Percentiles rank a stretch among this genome's conserved stretches.
Evolutionary conservation across 306 rosid species (phyloP).

Genomic region (Adenanthera pavonina): DNA sequence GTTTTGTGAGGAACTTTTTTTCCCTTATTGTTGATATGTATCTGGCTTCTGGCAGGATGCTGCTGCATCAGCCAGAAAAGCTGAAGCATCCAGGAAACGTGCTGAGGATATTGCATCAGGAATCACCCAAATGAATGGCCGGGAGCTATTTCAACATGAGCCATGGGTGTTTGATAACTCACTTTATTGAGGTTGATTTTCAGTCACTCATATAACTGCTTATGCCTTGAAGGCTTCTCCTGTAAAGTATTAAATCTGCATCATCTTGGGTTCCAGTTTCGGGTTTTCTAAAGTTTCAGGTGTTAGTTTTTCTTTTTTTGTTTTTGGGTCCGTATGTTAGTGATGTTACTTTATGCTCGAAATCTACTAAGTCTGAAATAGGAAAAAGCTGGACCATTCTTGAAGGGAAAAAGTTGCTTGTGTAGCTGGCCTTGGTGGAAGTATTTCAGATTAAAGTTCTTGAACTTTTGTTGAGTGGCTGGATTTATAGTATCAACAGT

Average conservation of each 20-base stretch:
- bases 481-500: neutral
- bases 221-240: neutral
- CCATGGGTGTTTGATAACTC: slow-evolving; percentile 93
- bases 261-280: neutral
- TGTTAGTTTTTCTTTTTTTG: no score
- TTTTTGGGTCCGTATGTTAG: neutral
- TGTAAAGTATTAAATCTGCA: neutral
- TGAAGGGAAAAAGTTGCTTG: neutral
- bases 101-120: slow-evolving; percentile 85
- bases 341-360: slow-evolving; percentile 1
- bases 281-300: neutral
- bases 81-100: slow-evolving; percentile 78
- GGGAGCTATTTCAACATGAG: slow-evolving; percentile 80
- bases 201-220: slow-evolving; percentile 6
- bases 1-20: slow-evolving; percentile 8
- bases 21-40: slow-evolving; percentile 7
- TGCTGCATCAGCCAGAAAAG: slow-evolving; percentile 68
- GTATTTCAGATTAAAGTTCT: slow-evolving; percentile 1
- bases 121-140: slow-evolving; percentile 80
- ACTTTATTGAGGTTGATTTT: slow-evolving; percentile 60
- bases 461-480: neutral
- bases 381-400: neutral
- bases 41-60: slow-evolving; percentile 58
- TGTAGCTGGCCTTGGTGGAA: neutral
- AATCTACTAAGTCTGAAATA: neutral